Evolutionary conservation across 2,329 filamentous ascomycete genomes (phyloP).

Genomic region (Dactylellina haptotyla): DNA sequence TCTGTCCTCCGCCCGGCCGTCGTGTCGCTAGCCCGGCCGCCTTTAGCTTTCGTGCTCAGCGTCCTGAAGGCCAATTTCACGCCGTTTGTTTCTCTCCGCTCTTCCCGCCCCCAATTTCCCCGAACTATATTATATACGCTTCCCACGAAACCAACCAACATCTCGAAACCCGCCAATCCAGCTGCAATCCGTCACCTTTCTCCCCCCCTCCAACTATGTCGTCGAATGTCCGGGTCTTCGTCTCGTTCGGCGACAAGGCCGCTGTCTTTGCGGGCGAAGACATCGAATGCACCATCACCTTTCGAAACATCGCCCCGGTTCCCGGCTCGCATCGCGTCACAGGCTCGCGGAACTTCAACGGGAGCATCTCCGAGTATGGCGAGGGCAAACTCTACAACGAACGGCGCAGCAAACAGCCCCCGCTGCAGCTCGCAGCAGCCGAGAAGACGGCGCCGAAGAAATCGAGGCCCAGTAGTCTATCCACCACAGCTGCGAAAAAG

Average conservation of each 20-base stretch:
- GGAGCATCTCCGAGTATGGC: constrained; percentile 43
- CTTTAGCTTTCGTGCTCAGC: neutral
- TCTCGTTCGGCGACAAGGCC: constrained; percentile 89
- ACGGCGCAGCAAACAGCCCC: constrained; percentile 53
- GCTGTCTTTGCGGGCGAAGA: constrained; percentile 95
- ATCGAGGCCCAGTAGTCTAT: constrained; percentile 60
- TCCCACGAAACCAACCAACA: too few relatives aligned
- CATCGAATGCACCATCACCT: constrained; percentile 93
- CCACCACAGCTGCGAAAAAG: constrained; percentile 64
- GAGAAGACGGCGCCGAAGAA: constrained; percentile 54
- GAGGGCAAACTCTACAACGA: constrained; percentile 36
- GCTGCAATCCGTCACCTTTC: neutral
- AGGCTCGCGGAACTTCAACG: constrained; percentile 55
- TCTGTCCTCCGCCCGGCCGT: neutral
- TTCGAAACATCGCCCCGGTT: constrained; percentile 79
- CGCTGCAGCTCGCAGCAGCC: constrained; percentile 53
- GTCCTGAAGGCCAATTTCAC: neutral
- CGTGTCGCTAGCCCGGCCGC: neutral
- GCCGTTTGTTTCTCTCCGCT: neutral
- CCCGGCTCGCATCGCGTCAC: constrained; percentile 59
- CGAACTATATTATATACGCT: too few relatives aligned
- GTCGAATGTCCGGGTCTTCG: constrained; percentile 93
- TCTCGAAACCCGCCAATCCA: neutral
- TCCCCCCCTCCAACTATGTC: constrained; percentile 58
- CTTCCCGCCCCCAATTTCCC: neutral